Conservation (phyloP, 768 basidiomycete species). For the Kwoniella mangroviensis region DNA sequence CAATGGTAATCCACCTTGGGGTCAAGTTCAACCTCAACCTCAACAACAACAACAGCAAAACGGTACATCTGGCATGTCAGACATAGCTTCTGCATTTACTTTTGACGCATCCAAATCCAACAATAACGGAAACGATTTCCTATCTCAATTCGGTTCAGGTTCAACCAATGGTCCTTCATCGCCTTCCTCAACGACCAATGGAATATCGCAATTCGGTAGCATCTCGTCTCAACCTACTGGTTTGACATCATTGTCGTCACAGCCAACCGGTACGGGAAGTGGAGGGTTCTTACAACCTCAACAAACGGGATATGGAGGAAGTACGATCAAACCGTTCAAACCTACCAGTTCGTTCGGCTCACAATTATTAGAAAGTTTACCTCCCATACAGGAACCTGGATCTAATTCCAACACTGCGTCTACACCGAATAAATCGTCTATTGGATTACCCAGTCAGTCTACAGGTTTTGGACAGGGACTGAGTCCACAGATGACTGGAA, state of each 20-base stretch:
- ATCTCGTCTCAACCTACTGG: constrained; percentile 55
- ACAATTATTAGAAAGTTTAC: constrained; percentile 72
- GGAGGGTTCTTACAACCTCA: constrained; percentile 60
- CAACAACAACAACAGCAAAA: constrained; percentile 14
- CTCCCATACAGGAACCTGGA: constrained; percentile 66
- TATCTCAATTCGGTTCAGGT: constrained; percentile 38
- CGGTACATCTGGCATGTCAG: constrained; percentile 37
- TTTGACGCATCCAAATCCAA: constrained; percentile 24
- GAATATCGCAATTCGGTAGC: constrained; percentile 63
- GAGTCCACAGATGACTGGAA: constrained; percentile 28
- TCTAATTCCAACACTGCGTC: constrained; percentile 2
- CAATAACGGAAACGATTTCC: constrained; percentile 26
- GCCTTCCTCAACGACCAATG: constrained; percentile 23
- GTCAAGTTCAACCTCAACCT: constrained; percentile 7
- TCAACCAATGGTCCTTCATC: constrained; percentile 12
- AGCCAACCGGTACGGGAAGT: constrained; percentile 20
- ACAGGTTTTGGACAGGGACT: constrained; percentile 35
- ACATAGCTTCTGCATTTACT: constrained; percentile 50
- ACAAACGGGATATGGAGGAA: constrained; percentile 64
- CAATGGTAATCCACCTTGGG: constrained; percentile 9
- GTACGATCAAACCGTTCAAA: constrained; percentile 73
- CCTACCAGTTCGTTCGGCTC: constrained; percentile 80
- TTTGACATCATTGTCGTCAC: constrained; percentile 22
- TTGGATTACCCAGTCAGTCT: constrained; percentile 25
- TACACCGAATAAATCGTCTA: neutral